Conservation (phyloP, 345 rosid genomes). For the Hirschfeldia incana region DNA sequence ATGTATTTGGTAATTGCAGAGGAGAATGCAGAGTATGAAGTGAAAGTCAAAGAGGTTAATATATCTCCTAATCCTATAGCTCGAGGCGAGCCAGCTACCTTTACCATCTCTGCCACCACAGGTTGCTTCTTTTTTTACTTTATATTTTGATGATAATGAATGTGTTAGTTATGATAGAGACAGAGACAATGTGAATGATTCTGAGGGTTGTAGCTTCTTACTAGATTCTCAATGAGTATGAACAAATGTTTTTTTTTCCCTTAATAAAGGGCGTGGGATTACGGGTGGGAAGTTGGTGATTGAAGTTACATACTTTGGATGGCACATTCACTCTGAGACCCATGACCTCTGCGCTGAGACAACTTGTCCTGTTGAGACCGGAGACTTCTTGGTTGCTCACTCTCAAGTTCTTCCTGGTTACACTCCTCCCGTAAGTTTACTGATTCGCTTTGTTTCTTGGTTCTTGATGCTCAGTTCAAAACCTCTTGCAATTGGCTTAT, state of each 20-base stretch:
- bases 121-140: slow-evolving; percentile 38
- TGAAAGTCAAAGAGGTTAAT: slow-evolving; percentile 57
- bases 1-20: slow-evolving; percentile 40
- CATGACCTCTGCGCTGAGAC: slow-evolving; percentile 85
- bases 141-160: background rate
- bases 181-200: slow-evolving; percentile 4
- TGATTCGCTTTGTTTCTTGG: background rate
- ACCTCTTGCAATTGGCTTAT: background rate
- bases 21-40: slow-evolving; percentile 55
- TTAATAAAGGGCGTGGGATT: slow-evolving; percentile 49
- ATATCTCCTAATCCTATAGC: slow-evolving; percentile 64
- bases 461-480: background rate
- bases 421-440: slow-evolving; percentile 83
- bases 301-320: slow-evolving; percentile 84
- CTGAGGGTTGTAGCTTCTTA: background rate
- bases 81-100: slow-evolving; percentile 56
- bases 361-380: slow-evolving; percentile 68
- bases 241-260: no score
- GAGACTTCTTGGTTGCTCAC: slow-evolving; percentile 78
- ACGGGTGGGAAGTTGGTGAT: slow-evolving; percentile 72
- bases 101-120: slow-evolving; percentile 64
- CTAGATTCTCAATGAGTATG: background rate
- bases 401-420: slow-evolving; percentile 77
- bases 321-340: slow-evolving; percentile 71
- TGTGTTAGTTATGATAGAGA: background rate